Evolutionary conservation across 129 eudicot genomes (phyloP), one percentile per base, ranked within the genome.

Genomic region (Smallanthus sonchifolius): DNA sequence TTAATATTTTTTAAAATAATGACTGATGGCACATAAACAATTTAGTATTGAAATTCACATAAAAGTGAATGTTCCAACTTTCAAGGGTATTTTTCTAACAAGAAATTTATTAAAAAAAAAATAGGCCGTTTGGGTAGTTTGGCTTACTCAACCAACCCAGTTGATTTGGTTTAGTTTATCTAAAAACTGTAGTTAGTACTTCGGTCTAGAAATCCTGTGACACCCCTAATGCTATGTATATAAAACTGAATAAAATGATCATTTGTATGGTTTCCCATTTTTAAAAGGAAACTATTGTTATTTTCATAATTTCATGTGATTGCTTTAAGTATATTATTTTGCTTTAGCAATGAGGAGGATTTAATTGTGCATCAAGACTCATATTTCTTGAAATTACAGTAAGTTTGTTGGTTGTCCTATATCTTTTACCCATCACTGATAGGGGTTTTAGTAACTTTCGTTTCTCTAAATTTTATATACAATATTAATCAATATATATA

Each of bases 311-410:
- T 34, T 70, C 63, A 34, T 51, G 48, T 49, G 64, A 38, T 64
- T 49, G 57, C 54, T 28, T 70, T n/a, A 69, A 48, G 63, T 70
- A 70, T 34, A 32, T 35, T n/a, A n/a, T n/a, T n/a, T n/a, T n/a
- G n/a, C n/a, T n/a, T n/a, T n/a, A n/a, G n/a, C n/a, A n/a, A n/a
- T n/a, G n/a, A n/a, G n/a, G n/a, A n/a, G n/a, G n/a, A n/a, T n/a
- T n/a, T n/a, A n/a, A n/a, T n/a, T n/a, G n/a, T n/a, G n/a, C n/a
- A n/a, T n/a, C n/a, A n/a, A n/a, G n/a, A n/a, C n/a, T n/a, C 68
- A 63, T 36, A 48, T 72, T 57, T 24, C 66, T 72, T 72, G 42
- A 19, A 57, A 57, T 57, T 43, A 43, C 55, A 24, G 67, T 56
- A 57, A 56, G 55, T 24, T 7, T 72, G 66, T 37, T 55, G 51